Conservation (phyloP, 441 rosid genomes). For the Euphorbia schlechtendalii region DNA sequence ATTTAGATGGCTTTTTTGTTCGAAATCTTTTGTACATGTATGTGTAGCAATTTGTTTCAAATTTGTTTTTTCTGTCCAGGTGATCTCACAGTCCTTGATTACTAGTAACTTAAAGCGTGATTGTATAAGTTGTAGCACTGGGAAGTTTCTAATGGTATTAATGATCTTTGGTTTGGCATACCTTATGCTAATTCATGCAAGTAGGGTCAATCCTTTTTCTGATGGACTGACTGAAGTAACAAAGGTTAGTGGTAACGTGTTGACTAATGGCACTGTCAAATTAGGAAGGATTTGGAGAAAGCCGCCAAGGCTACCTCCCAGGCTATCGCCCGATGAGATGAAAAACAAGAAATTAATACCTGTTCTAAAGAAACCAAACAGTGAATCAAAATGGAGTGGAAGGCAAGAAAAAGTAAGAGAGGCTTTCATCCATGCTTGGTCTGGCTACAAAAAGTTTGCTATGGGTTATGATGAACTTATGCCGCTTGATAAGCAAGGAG, state of each 20-base stretch:
- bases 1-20: not conserved
- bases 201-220: conserved; percentile 29
- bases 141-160: conserved; percentile 55
- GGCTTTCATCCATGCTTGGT: conserved; percentile 89
- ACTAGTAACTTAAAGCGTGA: conserved; percentile 43
- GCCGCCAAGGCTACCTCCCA: conserved; percentile 85
- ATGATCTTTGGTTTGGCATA: conserved; percentile 62
- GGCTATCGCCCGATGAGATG: conserved; percentile 65
- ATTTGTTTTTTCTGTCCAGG: conserved; percentile 32
- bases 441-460: conserved; percentile 80
- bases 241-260: conserved; percentile 24
- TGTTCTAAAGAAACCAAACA: conserved; percentile 20
- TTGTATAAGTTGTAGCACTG: conserved; percentile 64
- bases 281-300: conserved; percentile 56
- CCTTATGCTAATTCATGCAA: conserved; percentile 44
- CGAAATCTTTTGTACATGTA: conserved; percentile 1
- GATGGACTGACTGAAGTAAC: conserved; percentile 26
- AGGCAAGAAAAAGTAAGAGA: conserved; percentile 68
- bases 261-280: conserved; percentile 32
- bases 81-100: conserved; percentile 54
- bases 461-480: conserved; percentile 94
- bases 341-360: conserved; percentile 17
- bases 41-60: conserved; percentile 1
- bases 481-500: conserved; percentile 71
- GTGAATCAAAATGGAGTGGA: conserved; percentile 48